Evolutionary conservation across 2,329 filamentous ascomycete species (phyloP), one percentile per base, ranked within the genome.

Genomic region (Pseudogymnoascus verrucosus): DNA sequence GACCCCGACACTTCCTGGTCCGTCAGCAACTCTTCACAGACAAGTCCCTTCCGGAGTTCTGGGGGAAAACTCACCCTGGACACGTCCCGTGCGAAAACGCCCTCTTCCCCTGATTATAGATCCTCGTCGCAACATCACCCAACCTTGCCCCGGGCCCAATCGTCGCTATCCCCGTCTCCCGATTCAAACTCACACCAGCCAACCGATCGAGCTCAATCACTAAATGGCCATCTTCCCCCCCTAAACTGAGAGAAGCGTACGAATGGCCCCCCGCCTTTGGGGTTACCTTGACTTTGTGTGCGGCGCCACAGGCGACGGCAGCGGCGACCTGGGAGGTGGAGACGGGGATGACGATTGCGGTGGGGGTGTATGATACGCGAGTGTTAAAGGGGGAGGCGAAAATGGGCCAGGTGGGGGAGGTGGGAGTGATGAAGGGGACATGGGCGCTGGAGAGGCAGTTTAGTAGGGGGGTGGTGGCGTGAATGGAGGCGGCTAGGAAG

Each of bases 211-310:
- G 65, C 51, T 77, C 74, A 31, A 80, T 68, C 12, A 79, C 72
- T 14, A 80, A 68, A 11, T 75, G 74, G 0, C 78, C 62, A 65
- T 79, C 72, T 21, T 74, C 71, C 2, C 78, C 78, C 1, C 77
- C 77, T 10, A 74, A 73, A 65, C 79, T 79, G 63, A 78, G 79
- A 26, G 79, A 81, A 0, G 73, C 81, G 68, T 81, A 84, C 36
- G 78, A 80, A 68, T 84, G 81, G 0, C 81, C 81, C 10, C 81
- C 81, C 31, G 76, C 76, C 64, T 77, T 79, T 1, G 80, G 74
- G 37, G 79, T 79, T 6, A 83, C 77, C 42, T 79, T 78, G 31
- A 80, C 73, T 5, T 71, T 71, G 61, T 71, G 64, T 28, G 75
- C 67, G 1, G 71, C 68, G 1, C 78, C 80, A 63, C 80, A 83